Percentiles rank a stretch among this genome's conserved stretches.
phyloP scores from a whole-genome alignment of 2,329 filamentous ascomycete species.

The Colletotrichum sp. region DNA sequence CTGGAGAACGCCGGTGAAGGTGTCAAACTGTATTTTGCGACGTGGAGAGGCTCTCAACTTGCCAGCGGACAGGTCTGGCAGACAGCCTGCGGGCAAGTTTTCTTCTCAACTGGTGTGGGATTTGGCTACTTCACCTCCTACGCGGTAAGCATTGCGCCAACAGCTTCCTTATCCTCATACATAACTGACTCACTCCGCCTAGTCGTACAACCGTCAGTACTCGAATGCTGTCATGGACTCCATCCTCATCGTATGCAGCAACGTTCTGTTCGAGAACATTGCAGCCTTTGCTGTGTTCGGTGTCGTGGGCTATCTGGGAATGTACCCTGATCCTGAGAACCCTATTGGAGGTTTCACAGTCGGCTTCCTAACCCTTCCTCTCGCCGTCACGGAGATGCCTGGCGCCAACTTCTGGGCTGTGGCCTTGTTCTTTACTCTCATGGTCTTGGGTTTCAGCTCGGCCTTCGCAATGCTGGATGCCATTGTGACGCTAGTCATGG shows the following conservation, averaged over 20 bases:
- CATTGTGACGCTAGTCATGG: conserved; percentile 57
- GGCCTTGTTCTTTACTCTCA: conserved; percentile 62
- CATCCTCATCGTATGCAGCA: conserved; percentile 58
- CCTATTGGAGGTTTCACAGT: conserved; percentile 60
- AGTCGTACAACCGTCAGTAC: conserved; percentile 60
- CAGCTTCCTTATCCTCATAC: not conserved
- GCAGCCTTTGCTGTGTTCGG: conserved; percentile 55
- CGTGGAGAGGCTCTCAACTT: conserved; percentile 54
- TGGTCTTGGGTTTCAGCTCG: conserved; percentile 62
- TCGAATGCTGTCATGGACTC: conserved; percentile 66
- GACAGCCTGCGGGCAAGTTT: conserved; percentile 58
- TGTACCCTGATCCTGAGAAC: conserved; percentile 39
- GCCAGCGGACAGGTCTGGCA: conserved; percentile 60
- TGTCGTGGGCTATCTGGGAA: conserved; percentile 53
- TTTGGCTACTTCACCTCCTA: conserved; percentile 58
- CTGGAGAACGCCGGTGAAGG: conserved; percentile 59
- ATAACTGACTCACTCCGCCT: not conserved
- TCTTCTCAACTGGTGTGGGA: conserved; percentile 18
- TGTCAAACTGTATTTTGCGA: conserved; percentile 50
- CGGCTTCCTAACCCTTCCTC: conserved; percentile 63
- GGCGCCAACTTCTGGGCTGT: conserved; percentile 63
- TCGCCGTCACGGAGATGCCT: conserved; percentile 61
- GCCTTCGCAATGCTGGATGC: conserved; percentile 66
- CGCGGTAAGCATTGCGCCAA: conserved; percentile 31
- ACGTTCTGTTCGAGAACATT: conserved; percentile 62